A percentile compares a stretch with the other conserved stretches of the same genome.
Conservation (phyloP, 768 basidiomycete genomes). For the Tylopilus cervinicoccineus region DNA sequence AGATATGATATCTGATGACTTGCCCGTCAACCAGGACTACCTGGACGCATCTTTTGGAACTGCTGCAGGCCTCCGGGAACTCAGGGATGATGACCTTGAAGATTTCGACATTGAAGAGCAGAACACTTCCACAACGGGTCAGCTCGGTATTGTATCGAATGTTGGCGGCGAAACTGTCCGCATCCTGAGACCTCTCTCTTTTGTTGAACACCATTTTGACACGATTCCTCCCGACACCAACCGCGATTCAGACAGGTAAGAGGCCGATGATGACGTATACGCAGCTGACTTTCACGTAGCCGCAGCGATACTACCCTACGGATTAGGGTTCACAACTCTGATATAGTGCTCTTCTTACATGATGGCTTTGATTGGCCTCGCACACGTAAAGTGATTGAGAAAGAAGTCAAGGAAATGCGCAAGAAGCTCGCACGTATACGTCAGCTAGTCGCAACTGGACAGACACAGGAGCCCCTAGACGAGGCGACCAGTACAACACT, state of each 20-base stretch:
- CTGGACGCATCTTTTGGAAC: slow-evolving; percentile 79
- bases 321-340: slow-evolving; percentile 55
- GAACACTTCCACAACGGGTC: slow-evolving; percentile 19
- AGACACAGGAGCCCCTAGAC: slow-evolving; percentile 71
- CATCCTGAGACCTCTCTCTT: slow-evolving; percentile 61
- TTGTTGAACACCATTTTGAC: slow-evolving; percentile 74
- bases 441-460: slow-evolving; percentile 88
- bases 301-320: slow-evolving; percentile 46
- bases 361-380: slow-evolving; percentile 93
- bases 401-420: slow-evolving; percentile 85
- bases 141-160: slow-evolving; percentile 49
- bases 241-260: slow-evolving; percentile 47
- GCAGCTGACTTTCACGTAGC: slow-evolving; percentile 26
- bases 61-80: slow-evolving; percentile 69
- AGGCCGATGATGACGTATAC: not conserved
- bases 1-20: slow-evolving; percentile 89
- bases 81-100: slow-evolving; percentile 69
- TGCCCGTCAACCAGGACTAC: slow-evolving; percentile 87
- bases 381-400: slow-evolving; percentile 84
- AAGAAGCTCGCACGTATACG: slow-evolving; percentile 82
- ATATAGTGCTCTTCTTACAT: slow-evolving; percentile 71
- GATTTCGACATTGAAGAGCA: slow-evolving; percentile 47
- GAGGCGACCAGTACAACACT: slow-evolving; percentile 72
- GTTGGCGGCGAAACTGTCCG: slow-evolving; percentile 85
- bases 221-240: slow-evolving; percentile 53